Evolutionary conservation across 306 rosid genomes (phyloP), one percentile per base, ranked within the genome.

Genomic region (Arachis stenosperma): DNA sequence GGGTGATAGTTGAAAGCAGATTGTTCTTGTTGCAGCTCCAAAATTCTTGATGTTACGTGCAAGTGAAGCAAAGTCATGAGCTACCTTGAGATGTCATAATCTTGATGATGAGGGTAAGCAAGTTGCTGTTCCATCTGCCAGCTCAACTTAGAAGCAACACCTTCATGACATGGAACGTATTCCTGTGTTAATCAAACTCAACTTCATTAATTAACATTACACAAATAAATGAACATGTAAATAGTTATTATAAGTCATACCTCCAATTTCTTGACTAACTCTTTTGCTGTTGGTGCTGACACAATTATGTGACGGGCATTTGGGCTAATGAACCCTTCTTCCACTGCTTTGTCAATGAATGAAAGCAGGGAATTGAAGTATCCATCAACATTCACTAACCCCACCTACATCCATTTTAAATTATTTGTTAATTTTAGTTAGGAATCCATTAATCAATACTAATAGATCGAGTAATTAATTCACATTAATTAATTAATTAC

Each of bases 251-350:
- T 4, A 2, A 33, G 37, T 33, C 4, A 33, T 76, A 95, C 99
- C 99, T 95, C 99, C 81, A 95, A 76, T 78, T 95, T 92, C 98
- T 87, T 91, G 61, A 95, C 96, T 40, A 95, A 86, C 73, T 95
- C 99, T 84, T 53, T 87, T 5, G 97, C 93, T 22, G 99, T 88
- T 71, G 98, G 97, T 58, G 99, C 98, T 40, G 99, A 95, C 76
- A 91, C 84, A 78, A 91, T 90, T 62, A 95, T 95, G 81, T 95
- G 97, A 58, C 99, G 98, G 7, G 98, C 99, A 81, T 85, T 92
- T 61, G 90, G 98, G 87, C 90, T 88, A 74, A 95, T 79, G 65
- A 95, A 95, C 37, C 98, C 99, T 39, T 95, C 99, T 85, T 95
- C 99, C 77, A 94, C 97, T 69, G 99, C 97, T 77, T 90, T 91